Percentiles rank a stretch among this genome's conserved stretches.
Conservation (phyloP, 2,329 filamentous ascomycete species). For the Elsinoe fawcettii region DNA sequence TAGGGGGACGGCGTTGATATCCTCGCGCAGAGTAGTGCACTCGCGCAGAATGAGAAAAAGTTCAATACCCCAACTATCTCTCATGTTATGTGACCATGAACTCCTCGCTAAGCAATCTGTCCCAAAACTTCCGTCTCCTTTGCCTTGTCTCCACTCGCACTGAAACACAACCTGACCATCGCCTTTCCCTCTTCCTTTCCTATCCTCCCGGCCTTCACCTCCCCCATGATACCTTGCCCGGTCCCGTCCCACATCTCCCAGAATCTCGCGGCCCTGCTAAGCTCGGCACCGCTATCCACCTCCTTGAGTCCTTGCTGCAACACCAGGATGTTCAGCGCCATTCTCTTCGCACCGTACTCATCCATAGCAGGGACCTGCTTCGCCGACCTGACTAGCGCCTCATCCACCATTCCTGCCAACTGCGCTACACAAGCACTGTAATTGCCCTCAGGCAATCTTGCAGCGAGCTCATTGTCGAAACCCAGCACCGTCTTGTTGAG, state of each 20-base stretch:
- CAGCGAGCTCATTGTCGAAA: slow-evolving; percentile 74
- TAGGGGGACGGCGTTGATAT: background rate
- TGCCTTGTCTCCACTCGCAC: slow-evolving; percentile 49
- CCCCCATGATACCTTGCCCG: slow-evolving; percentile 33
- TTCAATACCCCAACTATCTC: slow-evolving; percentile 4
- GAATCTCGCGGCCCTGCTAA: slow-evolving; percentile 58
- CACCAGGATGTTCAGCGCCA: slow-evolving; percentile 90
- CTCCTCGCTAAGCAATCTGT: slow-evolving; percentile 53
- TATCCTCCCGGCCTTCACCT: slow-evolving; percentile 29
- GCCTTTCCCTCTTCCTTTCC: slow-evolving; percentile 34
- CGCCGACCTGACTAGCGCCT: slow-evolving; percentile 62
- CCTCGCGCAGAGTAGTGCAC: slow-evolving; percentile 15
- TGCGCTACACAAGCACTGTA: slow-evolving; percentile 65
- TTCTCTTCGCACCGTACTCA: slow-evolving; percentile 67
- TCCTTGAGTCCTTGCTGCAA: slow-evolving; percentile 96
- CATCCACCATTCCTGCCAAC: slow-evolving; percentile 69
- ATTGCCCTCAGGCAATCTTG: slow-evolving; percentile 64
- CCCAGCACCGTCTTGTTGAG: slow-evolving; percentile 78
- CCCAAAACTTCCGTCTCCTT: slow-evolving; percentile 61
- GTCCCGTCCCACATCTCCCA: slow-evolving; percentile 61
- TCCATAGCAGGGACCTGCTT: slow-evolving; percentile 78
- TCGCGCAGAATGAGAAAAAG: slow-evolving; percentile 9
- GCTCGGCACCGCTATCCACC: slow-evolving; percentile 62
- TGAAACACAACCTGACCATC: slow-evolving; percentile 36
- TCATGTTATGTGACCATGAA: background rate